Evolutionary conservation across 2,329 filamentous ascomycete genomes (phyloP).

Genomic region (Volutella citrinella): DNA sequence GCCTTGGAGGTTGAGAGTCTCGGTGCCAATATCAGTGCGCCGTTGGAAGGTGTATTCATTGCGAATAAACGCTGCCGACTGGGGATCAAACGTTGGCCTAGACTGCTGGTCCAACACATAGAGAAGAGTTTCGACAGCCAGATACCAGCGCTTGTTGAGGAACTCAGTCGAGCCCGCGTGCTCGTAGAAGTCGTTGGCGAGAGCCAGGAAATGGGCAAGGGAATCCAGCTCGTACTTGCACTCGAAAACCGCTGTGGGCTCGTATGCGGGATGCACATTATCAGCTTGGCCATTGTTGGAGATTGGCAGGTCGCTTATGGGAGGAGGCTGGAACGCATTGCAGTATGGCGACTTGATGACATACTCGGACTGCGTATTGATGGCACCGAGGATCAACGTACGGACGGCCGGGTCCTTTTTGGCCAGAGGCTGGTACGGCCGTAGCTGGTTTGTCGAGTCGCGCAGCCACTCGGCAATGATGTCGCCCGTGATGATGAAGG

Average conservation of each 20-base stretch:
- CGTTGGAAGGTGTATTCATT: constrained; percentile 90
- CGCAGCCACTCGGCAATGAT: constrained; percentile 92
- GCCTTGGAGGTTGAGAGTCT: constrained; percentile 79
- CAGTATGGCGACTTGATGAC: constrained; percentile 95
- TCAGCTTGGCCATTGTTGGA: constrained; percentile 81
- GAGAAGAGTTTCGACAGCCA: constrained; percentile 72
- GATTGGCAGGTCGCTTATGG: constrained; percentile 70
- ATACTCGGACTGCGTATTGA: constrained; percentile 94
- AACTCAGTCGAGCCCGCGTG: constrained; percentile 77
- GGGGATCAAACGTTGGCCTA: constrained; percentile 71
- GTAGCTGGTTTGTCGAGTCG: constrained; percentile 89
- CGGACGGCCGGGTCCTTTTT: constrained; percentile 76
- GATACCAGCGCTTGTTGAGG: constrained; percentile 73
- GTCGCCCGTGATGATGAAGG: constrained; percentile 90
- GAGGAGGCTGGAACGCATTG: constrained; percentile 95
- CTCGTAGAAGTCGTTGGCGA: constrained; percentile 83
- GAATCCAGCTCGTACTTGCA: constrained; percentile 99
- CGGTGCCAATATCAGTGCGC: constrained; percentile 75
- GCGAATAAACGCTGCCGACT: constrained; percentile 59
- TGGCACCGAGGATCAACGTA: constrained; percentile 82
- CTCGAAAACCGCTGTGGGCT: constrained; percentile 84
- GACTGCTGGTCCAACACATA: constrained; percentile 75
- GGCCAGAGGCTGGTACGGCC: constrained; percentile 83
- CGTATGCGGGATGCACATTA: constrained; percentile 79
- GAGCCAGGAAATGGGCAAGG: constrained; percentile 81